Evolutionary conservation across 2,329 filamentous ascomycete species (phyloP).

Genomic region (Lasiodiplodia hormozganensis): DNA sequence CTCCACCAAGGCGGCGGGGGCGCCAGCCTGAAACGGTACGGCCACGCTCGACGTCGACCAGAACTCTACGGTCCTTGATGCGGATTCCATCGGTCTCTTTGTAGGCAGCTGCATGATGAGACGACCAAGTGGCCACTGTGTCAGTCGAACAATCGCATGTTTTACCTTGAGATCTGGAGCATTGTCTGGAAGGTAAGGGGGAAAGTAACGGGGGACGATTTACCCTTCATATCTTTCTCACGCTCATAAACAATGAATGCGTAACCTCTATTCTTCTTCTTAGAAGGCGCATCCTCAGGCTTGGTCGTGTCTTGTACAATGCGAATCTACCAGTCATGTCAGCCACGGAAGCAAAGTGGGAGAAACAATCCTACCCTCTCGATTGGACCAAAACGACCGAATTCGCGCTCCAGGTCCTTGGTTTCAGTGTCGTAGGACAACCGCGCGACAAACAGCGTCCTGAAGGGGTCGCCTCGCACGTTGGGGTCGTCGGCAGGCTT

Average conservation of each 20-base stretch:
- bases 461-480: conserved; percentile 91
- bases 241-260: conserved; percentile 97
- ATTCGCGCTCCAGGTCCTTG: conserved; percentile 90
- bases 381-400: conserved; percentile 90
- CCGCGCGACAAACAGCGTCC: conserved; percentile 89
- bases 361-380: conserved; percentile 73
- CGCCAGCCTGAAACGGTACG: conserved; percentile 94
- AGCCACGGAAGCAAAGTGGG: background rate
- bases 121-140: conserved; percentile 58
- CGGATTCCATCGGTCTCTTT: conserved; percentile 86
- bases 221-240: conserved; percentile 99
- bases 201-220: conserved; percentile 52
- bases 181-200: conserved; percentile 40
- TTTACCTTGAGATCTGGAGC: conserved; percentile 29
- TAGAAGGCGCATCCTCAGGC: conserved; percentile 64
- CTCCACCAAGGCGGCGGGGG: conserved; percentile 88
- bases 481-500: conserved; percentile 86
- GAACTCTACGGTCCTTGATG: conserved; percentile 89
- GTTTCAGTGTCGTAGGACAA: conserved; percentile 89
- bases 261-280: conserved; percentile 83
- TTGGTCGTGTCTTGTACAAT: conserved; percentile 81
- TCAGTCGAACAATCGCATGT: conserved; percentile 58
- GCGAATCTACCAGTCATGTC: conserved; percentile 69
- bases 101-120: conserved; percentile 77
- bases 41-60: conserved; percentile 95